A percentile compares a stretch with the other conserved stretches of the same genome.
Evolutionary conservation across 176 grass and related monocot species (phyloP).

Genomic region (Guadua angustifolia): DNA sequence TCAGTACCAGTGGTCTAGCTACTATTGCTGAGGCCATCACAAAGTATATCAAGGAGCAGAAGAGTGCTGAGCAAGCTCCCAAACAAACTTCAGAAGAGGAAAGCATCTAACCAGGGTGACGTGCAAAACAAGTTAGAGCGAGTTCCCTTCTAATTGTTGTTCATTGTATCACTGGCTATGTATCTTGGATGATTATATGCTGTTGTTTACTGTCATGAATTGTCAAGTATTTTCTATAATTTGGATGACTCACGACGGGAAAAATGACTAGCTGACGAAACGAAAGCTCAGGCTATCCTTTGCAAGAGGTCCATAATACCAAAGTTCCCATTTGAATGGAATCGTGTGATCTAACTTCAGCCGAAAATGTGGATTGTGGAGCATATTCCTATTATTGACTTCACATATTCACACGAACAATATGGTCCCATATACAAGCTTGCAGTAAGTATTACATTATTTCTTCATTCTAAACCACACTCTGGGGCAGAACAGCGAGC

Average conservation of each 20-base stretch:
- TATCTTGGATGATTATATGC: background rate
- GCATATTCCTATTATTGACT: background rate
- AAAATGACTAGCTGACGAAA: background rate
- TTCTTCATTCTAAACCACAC: background rate
- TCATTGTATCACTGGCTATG: background rate
- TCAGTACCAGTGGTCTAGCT: conserved; percentile 40
- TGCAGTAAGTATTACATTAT: background rate
- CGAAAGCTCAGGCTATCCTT: background rate
- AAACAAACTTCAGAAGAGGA: background rate
- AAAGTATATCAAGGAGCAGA: conserved; percentile 44
- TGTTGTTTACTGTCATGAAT: background rate
- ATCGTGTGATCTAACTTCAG: background rate
- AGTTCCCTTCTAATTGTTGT: background rate
- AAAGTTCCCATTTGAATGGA: background rate
- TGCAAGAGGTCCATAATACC: background rate
- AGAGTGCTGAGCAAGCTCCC: conserved; percentile 10
- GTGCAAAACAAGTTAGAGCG: background rate
- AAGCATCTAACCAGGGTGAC: background rate
- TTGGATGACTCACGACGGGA: too few species aligned
- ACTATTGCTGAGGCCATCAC: conserved; percentile 34
- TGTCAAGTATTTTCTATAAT: background rate
- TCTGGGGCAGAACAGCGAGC: too few species aligned
- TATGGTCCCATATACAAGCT: background rate
- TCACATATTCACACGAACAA: conserved; percentile 3
- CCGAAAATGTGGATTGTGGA: too few species aligned